Evolutionary conservation across 2,329 filamentous ascomycete species (phyloP), one percentile per base, ranked within the genome.

Genomic region (Trichoderma afroharzianum): DNA sequence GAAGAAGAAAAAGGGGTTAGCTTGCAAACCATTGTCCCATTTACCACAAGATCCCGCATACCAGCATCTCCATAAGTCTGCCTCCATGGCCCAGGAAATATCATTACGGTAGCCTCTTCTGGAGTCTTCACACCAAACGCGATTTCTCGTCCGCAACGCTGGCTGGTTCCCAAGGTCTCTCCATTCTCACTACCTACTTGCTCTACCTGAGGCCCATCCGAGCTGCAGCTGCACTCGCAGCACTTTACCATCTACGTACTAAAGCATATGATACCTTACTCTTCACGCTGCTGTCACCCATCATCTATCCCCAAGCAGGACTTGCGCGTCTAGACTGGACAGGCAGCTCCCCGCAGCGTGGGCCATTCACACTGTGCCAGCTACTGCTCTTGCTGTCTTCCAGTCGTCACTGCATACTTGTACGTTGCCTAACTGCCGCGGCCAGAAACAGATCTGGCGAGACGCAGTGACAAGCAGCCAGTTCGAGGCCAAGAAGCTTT

Each of bases 281-380:
- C 55, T 53, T 50, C 61, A 69, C 68, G 43, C 36, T 66, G 61
- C 67, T 57, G 68, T 62, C 61, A 67, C 57, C 68, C 61, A 62
- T 70, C 36, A 43, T 50, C 66, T 55, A 18, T 30, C 62, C 59
- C 57, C 63, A 63, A 59, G 57, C 21, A 58, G 28, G 28, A 63
- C 18, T 68, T 70, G 55, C 50, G 68, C 59, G 39, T 72, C 53
- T 55, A 72, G 39, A 72, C 61, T 67, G 61, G 71, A 61, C 61
- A 39, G 53, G 61, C 50, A 39, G 24, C 71, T 72, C 67, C 71
- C 71, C 68, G 68, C 68, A 67, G 53, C 71, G 61, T 62, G 71
- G 71, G 39, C 68, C 55, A 30, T 70, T 55, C 61, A 62, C 55
- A 57, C 50, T 57, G 24, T 50, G 24, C 50, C 71, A 28, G 63